A percentile compares a stretch with the other conserved stretches of the same genome.
These are phyloP conservation scores for Physaria fendleri DNA, from an alignment of 345 rosid genomes.

Conservation along the genomic window DNA sequence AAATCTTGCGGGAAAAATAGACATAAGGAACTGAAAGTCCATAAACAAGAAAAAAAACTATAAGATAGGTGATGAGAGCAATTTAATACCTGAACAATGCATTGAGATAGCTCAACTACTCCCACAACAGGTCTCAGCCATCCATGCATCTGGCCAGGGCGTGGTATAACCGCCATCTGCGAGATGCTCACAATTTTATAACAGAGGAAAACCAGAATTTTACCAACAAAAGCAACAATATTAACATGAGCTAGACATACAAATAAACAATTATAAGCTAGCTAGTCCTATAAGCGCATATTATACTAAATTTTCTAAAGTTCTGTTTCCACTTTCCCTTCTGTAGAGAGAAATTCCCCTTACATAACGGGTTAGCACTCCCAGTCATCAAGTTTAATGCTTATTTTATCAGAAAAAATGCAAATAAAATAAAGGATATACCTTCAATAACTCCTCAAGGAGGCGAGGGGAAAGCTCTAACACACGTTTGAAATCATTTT, in stretches of 20 bases:
- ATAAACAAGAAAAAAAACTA: background rate
- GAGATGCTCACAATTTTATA: constrained; percentile 10
- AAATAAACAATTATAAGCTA: background rate
- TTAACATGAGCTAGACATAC: background rate
- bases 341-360: background rate
- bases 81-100: constrained; percentile 76
- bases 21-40: background rate
- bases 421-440: constrained; percentile 18
- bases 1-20: background rate
- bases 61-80: background rate
- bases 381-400: background rate
- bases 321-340: background rate
- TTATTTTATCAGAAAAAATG: background rate
- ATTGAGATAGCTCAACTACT: constrained; percentile 93
- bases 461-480: constrained; percentile 95
- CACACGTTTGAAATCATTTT: constrained; percentile 71
- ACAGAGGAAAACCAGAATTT: background rate
- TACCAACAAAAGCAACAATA: constrained; percentile 1
- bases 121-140: constrained; percentile 98
- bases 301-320: background rate
- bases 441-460: constrained; percentile 96
- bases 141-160: constrained; percentile 87
- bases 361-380: background rate
- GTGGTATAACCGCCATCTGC: constrained; percentile 95
- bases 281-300: background rate